phyloP scores from a whole-genome alignment of 2,329 filamentous ascomycete genomes.

The Bisporella sp. region DNA sequence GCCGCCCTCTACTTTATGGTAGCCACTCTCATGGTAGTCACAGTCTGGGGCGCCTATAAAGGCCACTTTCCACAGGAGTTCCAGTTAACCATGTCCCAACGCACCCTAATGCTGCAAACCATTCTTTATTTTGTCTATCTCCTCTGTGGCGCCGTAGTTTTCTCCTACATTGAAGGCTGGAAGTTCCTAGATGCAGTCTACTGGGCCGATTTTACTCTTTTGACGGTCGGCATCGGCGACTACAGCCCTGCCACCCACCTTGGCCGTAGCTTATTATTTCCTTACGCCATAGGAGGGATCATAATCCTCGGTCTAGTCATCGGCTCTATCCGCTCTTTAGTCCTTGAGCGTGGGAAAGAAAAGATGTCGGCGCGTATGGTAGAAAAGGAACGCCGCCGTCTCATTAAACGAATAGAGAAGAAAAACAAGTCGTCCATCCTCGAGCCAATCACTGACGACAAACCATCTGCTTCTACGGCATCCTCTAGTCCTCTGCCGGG shows the following conservation, averaged over 20 bases:
- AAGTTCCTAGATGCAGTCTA: conserved; percentile 71
- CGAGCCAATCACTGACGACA: conserved; percentile 30
- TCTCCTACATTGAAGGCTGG: conserved; percentile 67
- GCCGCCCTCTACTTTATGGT: conserved; percentile 72
- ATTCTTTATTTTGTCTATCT: conserved; percentile 81
- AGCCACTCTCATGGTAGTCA: conserved; percentile 68
- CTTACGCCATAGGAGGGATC: conserved; percentile 76
- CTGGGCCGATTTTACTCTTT: conserved; percentile 68
- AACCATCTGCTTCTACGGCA: background rate
- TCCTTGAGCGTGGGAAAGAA: conserved; percentile 49
- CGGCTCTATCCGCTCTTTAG: conserved; percentile 64
- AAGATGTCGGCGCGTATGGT: conserved; percentile 50
- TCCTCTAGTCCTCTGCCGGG: conserved; percentile 5
- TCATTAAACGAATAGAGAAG: conserved; percentile 38
- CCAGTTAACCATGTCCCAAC: conserved; percentile 68
- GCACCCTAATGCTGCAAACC: conserved; percentile 85
- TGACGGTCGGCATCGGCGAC: conserved; percentile 60
- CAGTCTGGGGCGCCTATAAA: conserved; percentile 66
- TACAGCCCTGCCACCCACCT: conserved; percentile 41
- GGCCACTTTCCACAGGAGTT: conserved; percentile 75
- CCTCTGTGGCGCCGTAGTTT: conserved; percentile 68
- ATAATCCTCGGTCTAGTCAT: conserved; percentile 82
- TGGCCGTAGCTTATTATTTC: conserved; percentile 67
- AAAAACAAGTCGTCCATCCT: conserved; percentile 42
- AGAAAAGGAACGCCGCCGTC: conserved; percentile 47